Evolutionary conservation across 73 alveolate species (phyloP), one percentile per base, ranked within the genome.

Genomic region (Stentor coeruleus): DNA sequence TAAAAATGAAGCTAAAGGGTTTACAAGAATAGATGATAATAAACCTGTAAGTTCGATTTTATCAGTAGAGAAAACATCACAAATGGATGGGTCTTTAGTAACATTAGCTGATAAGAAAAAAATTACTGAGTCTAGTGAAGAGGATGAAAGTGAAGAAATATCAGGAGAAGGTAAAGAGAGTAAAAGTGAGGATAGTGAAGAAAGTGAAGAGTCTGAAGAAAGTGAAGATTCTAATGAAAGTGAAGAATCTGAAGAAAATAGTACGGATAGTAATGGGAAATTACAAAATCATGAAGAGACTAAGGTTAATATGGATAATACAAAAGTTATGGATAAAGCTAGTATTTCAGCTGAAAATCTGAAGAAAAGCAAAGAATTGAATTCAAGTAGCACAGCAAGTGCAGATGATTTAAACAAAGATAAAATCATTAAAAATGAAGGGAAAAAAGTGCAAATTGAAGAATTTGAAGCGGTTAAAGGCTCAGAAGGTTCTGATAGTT

Each of bases 101-200:
- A 57, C 73, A 0, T n/a, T n/a, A n/a, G 28, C 35, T 57, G 73
- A 57, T 20, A 57, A 31, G 35, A n/a, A 57, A 57, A 31, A 57
- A 57, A 57, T 57, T 57, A 20, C 73, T 20, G 73, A 31, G 0
- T 57, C 73, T 20, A 57, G 73, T 31, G 73, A 57, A 57, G 73
- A 57, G 28, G 73, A 57, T 20, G 28, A 31, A 1, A 57, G 73
- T 57, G 73, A 57, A 57, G 73, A 57, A 57, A 31, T 20, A 31
- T 57, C 73, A 57, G 73, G 73, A 1, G 73, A 57, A 57, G 73
- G n/a, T n/a, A n/a, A 57, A 57, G 73, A 57, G 35, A 57, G 73
- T 2, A 57, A 31, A 20, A 31, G 35, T 57, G 73, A 57, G 28
- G 73, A 57, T 20, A 57, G 15, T 57, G 15, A n/a, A 57, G 73